Evolutionary conservation across 106 monocot genomes (phyloP).

Genomic region (Gastrodia elata): DNA sequence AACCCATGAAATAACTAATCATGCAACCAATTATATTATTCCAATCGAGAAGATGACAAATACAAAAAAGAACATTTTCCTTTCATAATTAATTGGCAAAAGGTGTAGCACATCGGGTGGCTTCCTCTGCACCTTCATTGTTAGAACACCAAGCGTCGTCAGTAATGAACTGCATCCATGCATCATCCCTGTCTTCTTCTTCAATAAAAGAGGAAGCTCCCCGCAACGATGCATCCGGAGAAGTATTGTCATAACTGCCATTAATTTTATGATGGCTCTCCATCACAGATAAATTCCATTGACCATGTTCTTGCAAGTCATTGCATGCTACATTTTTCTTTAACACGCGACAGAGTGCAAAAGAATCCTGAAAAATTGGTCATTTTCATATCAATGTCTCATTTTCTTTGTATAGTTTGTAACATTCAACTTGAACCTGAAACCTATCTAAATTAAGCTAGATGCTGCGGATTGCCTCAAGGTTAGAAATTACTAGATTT

Average conservation of each 20-base stretch:
- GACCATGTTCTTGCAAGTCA: constrained; percentile 42
- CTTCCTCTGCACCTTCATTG: constrained; percentile 25
- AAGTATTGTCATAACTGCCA: constrained; percentile 28
- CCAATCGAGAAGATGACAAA: not conserved
- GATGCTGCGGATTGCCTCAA: too few species aligned
- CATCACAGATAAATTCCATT: constrained; percentile 24
- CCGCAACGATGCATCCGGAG: constrained; percentile 23
- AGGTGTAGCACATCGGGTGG: constrained; percentile 18
- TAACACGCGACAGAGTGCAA: constrained; percentile 83
- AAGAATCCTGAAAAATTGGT: constrained; percentile 50
- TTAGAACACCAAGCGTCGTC: constrained; percentile 77
- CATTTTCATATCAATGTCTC: not conserved
- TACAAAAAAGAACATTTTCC: not conserved
- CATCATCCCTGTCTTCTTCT: constrained; percentile 64
- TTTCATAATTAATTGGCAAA: constrained; percentile 11
- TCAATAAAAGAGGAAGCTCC: constrained; percentile 56
- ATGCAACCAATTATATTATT: not conserved
- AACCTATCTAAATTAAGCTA: too few species aligned
- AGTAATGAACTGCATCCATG: constrained; percentile 96
- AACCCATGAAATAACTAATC: too few species aligned
- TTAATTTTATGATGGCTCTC: constrained; percentile 21
- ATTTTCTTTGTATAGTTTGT: not conserved
- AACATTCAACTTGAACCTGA: not conserved
- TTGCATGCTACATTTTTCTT: constrained; percentile 62
- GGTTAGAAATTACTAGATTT: too few species aligned